phyloP scores from a whole-genome alignment of 345 rosid genomes.

The Mallotus nudiflorus region DNA sequence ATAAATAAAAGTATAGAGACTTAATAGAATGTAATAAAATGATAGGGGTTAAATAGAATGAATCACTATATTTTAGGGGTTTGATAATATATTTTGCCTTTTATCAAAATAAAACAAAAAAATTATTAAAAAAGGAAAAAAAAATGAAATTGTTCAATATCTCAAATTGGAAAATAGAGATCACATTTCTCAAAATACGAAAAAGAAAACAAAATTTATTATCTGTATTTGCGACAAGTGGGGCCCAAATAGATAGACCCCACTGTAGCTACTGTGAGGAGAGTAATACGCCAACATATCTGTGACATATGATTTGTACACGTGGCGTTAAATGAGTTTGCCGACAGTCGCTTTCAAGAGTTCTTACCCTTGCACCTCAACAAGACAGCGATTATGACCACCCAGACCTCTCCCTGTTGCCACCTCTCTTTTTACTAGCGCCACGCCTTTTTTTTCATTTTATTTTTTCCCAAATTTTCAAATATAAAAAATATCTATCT shows the following conservation, averaged over 20 bases:
- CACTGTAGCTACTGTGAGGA: not conserved
- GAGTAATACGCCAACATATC: not conserved
- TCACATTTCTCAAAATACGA: not conserved
- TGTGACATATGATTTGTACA: not conserved
- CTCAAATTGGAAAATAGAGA: not conserved
- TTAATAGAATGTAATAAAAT: too few species aligned
- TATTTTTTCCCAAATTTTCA: too few species aligned
- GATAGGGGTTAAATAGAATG: too few species aligned
- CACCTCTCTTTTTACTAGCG: not conserved
- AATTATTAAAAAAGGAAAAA: not conserved
- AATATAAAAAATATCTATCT: too few species aligned
- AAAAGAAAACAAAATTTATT: too few species aligned
- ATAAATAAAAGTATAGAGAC: too few species aligned
- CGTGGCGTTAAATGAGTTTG: constrained; percentile 18
- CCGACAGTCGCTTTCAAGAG: constrained; percentile 40
- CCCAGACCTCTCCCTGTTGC: not conserved
- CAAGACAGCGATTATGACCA: constrained; percentile 15
- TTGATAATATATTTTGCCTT: too few species aligned
- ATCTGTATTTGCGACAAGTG: not conserved
- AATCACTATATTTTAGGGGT: too few species aligned
- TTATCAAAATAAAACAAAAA: too few species aligned
- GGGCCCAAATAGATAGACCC: not conserved
- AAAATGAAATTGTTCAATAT: too few species aligned
- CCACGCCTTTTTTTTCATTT: too few species aligned
- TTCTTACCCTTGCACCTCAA: not conserved